Base-by-base conservation (phyloP, 2,329 filamentous ascomycete genomes). In the Aspergillus phoenicis region DNA sequence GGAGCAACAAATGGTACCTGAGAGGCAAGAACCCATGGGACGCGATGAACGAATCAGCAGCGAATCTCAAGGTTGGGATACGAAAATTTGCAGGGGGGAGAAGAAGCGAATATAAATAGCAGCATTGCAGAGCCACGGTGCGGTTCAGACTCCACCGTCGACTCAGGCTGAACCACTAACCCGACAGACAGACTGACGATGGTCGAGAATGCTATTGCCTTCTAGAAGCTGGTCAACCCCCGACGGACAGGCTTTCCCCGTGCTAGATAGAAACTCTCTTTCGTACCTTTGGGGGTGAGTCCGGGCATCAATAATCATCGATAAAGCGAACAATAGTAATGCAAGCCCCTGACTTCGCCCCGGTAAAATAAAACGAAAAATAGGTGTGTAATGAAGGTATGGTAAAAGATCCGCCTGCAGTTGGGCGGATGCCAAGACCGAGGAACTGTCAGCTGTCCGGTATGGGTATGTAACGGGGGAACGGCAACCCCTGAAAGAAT, bases 41-140 rank as follows among this genome's bases (percentile, higher is more conserved):
- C 15, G 4, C 24, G 6, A 49, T 49, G 22, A 15, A 30, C 24
- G 47, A 51, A 51, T 30, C 47, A 51, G 47, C n/a, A 30, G 24
- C 47, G 47, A 15, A 5, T 5, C 24, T 17, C 7, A 10, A n/a
- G 47, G 26, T 39, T 17, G 36, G 39, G 43, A 47, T 45, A 33
- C 39, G 39, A 56, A 56, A 56, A 45, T 22, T 41, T 43, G 39
- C 53, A 56, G 53, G 53, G 20, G 33, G 33, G 28, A 11, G 11
- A 36, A 15, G 41, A 45, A 30, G 53, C n/a, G 53, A 45, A 43
- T 56, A 56, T 38, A 56, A 56, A 56, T 56, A 56, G 53, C 36
- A 56, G 53, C 36, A 56, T 36, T 10, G 33, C 33, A 17, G 43
- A 56, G 39, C 28, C 26, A 43, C 20, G 30, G 53, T 33, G 39